Conservation (phyloP, 2,329 filamentous ascomycete genomes). For the Trichoderma sp. region DNA sequence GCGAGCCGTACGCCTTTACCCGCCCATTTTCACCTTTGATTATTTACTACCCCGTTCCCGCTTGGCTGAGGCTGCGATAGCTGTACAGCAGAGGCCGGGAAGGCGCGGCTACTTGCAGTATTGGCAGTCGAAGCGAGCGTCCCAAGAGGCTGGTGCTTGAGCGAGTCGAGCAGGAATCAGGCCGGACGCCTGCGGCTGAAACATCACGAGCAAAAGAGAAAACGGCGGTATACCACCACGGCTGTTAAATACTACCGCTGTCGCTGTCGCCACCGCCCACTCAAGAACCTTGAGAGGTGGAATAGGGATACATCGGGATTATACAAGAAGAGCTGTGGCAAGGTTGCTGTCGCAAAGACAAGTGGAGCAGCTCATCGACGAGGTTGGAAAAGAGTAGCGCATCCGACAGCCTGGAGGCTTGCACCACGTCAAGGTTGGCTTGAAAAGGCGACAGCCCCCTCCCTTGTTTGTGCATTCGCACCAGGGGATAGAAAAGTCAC, state of each 20-base stretch:
- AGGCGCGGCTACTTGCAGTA: not conserved
- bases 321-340: not conserved
- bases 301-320: conserved; percentile 6
- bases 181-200: not conserved
- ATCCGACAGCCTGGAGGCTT: not conserved
- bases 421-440: conserved; percentile 5
- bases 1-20: conserved; percentile 2
- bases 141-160: conserved; percentile 9
- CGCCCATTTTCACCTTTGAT: conserved; percentile 6
- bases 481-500: conserved; percentile 6
- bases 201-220: not conserved
- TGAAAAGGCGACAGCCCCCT: not conserved
- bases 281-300: not conserved
- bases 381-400: conserved; percentile 1
- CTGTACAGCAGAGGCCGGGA: conserved; percentile 4
- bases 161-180: conserved; percentile 9
- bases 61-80: conserved; percentile 15
- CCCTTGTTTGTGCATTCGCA: not conserved
- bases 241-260: not conserved
- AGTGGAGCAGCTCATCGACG: conserved; percentile 7
- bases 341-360: conserved; percentile 6
- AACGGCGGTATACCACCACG: conserved; percentile 18
- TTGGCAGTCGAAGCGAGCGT: not conserved
- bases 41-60: not conserved
- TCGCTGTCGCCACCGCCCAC: not conserved